A percentile compares a stretch with the other conserved stretches of the same genome.
Conservation (phyloP, 176 grass and related monocot species). For the Cenchrus fungigraminus region DNA sequence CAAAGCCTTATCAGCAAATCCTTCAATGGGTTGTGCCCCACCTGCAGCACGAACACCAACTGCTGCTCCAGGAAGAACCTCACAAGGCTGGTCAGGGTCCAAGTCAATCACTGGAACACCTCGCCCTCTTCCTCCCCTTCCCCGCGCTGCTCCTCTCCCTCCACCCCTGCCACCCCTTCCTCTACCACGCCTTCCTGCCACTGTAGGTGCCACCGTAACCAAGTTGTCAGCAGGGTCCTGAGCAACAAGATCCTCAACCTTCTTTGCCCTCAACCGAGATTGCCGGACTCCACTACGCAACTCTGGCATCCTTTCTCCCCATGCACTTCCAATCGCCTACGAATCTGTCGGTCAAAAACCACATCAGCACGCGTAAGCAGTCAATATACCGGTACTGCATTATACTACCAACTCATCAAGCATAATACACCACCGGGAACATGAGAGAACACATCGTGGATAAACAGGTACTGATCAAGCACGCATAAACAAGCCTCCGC, state of each 20-base stretch:
- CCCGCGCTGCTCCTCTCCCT: constrained; percentile 66
- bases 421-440: constrained; percentile 32
- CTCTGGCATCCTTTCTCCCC: constrained; percentile 97
- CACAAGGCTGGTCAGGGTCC: constrained; percentile 77
- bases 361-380: constrained; percentile 6
- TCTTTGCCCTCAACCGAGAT: constrained; percentile 80
- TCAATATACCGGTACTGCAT: constrained; percentile 30
- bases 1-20: constrained; percentile 51
- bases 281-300: constrained; percentile 91
- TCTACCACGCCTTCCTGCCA: constrained; percentile 64
- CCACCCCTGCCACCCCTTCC: constrained; percentile 79
- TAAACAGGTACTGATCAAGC: constrained; percentile 13
- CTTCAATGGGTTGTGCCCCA: constrained; percentile 37
- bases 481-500: neutral
- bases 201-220: constrained; percentile 49
- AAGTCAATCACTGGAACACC: constrained; percentile 74
- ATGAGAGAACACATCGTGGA: constrained; percentile 24
- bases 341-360: constrained; percentile 39
- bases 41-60: constrained; percentile 46
- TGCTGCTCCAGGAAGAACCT: constrained; percentile 60
- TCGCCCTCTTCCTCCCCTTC: constrained; percentile 68
- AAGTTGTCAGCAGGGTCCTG: constrained; percentile 66
- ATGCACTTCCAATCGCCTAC: constrained; percentile 73
- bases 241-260: constrained; percentile 56
- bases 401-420: constrained; percentile 17